These are phyloP conservation scores for Rostrohypoxylon terebratum DNA, from an alignment of 495 filamentous ascomycete genomes.

Conservation along the genomic window DNA sequence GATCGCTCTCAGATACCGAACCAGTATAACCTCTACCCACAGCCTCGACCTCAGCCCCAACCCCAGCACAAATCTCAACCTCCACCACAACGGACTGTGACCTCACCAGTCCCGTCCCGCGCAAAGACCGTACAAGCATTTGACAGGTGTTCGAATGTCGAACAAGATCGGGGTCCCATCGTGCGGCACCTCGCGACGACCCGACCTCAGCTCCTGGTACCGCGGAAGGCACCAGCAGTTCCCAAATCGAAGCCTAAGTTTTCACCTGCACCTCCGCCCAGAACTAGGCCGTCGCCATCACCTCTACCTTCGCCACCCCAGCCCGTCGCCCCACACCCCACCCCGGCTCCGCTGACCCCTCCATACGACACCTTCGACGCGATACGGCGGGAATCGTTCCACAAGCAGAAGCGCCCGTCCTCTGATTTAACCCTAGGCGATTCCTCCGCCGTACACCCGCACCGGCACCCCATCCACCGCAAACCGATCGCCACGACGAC, in stretches of 20 bases:
- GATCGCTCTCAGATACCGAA: neutral
- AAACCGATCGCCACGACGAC: slow-evolving; percentile 2
- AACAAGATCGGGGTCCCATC: slow-evolving; percentile 18
- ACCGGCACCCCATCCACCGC: neutral
- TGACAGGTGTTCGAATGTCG: neutral
- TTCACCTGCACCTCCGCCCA: neutral
- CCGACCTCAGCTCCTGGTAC: neutral
- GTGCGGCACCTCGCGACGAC: slow-evolving; percentile 2
- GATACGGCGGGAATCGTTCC: neutral
- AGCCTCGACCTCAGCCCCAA: neutral
- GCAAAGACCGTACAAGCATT: slow-evolving; percentile 19
- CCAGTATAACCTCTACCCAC: neutral
- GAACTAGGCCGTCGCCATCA: neutral
- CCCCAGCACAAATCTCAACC: neutral
- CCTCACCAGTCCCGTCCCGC: slow-evolving; percentile 2
- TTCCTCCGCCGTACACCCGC: neutral
- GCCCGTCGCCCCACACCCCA: neutral
- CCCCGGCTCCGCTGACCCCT: neutral
- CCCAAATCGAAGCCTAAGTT: neutral
- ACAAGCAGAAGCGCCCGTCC: neutral
- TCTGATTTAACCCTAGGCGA: neutral
- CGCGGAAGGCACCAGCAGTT: slow-evolving; percentile 3
- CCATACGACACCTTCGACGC: neutral
- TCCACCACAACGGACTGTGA: neutral
- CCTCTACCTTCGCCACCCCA: neutral